Base-by-base conservation (phyloP, 805 yeast genomes). In the Yarrowia sp. region DNA sequence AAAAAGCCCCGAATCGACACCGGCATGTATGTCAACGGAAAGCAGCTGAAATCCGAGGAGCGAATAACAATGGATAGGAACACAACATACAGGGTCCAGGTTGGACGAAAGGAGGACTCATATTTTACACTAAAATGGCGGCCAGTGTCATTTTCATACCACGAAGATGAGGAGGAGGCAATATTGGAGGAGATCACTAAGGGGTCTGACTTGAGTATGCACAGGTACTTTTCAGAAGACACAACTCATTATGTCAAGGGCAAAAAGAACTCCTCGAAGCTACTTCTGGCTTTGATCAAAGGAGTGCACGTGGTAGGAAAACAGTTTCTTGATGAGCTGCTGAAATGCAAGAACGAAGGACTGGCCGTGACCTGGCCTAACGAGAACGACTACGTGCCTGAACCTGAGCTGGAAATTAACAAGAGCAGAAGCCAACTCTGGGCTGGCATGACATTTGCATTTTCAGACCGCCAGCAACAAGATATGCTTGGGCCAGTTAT, bases 281-380 rank as follows among this genome's bases (percentile, higher is more conserved):
- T 74, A 2, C 65, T 76, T 30, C 74, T 71, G 17, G 80, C 81
- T 0, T 63, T 78, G 64, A 68, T 74, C 17, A 61, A 66, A 8
- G 70, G 68, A 10, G 68, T 77, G 0, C 78, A 79, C 0, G 67
- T 79, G 1, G 73, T 74, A 2, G 67, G 66, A 12, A 58, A 64
- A 8, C 71, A 67, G 1, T 77, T 67, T 62, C 64, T 70, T 1
- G 64, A 70, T 2, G 70, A 70, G 0, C 41, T 77, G 5, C 41
- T 58, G 4, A 0, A 36, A 58, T 1, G 64, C 36, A 1, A 51
- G 66, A 2, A 70, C 67, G 6, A 67, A 67, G 5, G 43, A 24
- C 16, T 38, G 69, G 46, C 67, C 21, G 56, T 67, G 0, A 63
- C 67, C 11, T 77, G 54, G 65, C 58, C 71, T 16, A 67, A 75